Percentiles rank a stretch among this genome's conserved stretches.
Conservation (phyloP, 495 filamentous ascomycete genomes). For the Jackrogersella minutella region DNA sequence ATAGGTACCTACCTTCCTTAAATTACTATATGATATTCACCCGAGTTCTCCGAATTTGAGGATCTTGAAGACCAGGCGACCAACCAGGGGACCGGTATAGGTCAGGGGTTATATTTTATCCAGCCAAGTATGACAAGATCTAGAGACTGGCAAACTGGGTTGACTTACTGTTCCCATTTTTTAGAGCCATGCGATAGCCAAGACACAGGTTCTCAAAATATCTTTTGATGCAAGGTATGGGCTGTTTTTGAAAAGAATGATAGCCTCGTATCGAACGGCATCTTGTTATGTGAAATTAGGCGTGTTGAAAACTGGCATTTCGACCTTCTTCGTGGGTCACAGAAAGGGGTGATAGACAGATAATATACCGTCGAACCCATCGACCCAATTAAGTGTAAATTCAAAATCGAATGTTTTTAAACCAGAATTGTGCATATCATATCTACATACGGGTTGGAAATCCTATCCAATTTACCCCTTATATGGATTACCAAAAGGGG, state of each 20-base stretch:
- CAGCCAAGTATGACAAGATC: constrained; percentile 4
- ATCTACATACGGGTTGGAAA: no score
- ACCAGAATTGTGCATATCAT: no score
- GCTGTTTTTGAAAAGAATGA: constrained; percentile 19
- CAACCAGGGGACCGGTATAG: constrained; percentile 15
- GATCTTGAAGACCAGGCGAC: constrained; percentile 30
- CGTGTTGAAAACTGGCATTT: constrained; percentile 4
- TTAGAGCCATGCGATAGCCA: constrained; percentile 16
- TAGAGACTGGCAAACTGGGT: constrained; percentile 28
- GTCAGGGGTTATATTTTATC: background rate
- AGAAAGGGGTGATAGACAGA: background rate
- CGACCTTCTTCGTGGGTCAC: background rate
- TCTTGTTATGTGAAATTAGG: constrained; percentile 13
- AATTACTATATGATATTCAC: constrained; percentile 26
- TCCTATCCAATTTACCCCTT: background rate
- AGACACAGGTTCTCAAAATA: constrained; percentile 3
- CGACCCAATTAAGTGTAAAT: background rate
- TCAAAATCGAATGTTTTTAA: no score
- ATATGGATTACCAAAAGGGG: background rate
- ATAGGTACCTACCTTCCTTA: constrained; percentile 27
- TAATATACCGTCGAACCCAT: background rate
- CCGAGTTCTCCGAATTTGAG: constrained; percentile 16
- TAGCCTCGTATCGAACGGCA: constrained; percentile 27
- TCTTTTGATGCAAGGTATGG: constrained; percentile 20
- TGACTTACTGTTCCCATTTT: constrained; percentile 21